Evolutionary conservation across 495 filamentous ascomycete species (phyloP), one percentile per base, ranked within the genome.

Genomic region (Gamarada debralockiae): DNA sequence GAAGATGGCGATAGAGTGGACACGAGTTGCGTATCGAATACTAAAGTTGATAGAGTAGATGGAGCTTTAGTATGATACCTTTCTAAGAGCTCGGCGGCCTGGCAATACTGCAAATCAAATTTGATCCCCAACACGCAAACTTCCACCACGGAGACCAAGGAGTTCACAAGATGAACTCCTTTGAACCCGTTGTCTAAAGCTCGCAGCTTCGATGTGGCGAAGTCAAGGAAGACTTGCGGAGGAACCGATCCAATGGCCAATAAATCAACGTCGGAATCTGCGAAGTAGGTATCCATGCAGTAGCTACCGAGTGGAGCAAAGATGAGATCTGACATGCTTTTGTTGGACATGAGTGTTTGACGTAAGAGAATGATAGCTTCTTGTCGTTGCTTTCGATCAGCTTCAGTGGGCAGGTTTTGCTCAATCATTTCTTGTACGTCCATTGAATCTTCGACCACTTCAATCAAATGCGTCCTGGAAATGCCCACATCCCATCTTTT

Each of bases 301-400:
- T 81, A 83, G 21, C 79, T 82, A 0, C 81, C 81, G n/a, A 83
- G 77, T 3, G 80, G 76, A 12, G 72, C 65, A 8, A 84, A 44
- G 13, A 80, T 62, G 23, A 50, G 39, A 21, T 60, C 49, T 4
- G 38, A 38, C 12, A 61, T 52, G 13, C 29, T 22, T 18, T 15
- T 33, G 4, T 60, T 49, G 20, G 66, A 61, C 9, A 63, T 58
- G 1, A 82, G 41, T 1, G 78, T 62, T 4, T 59, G 48, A 40
- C 72, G 67, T 13, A 83, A 58, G 1, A 80, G 56, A 9, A 56
- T 56, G 3, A 81, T 53, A 6, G 73, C 77, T 21, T 53, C 53
- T 52, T 71, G 62, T 39, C 78, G 66, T 40, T 50, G 61, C n/a
- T 50, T 37, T 7, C 52, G 52, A 14, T 81, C 79, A 5, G 65